Evolutionary conservation across 2,329 filamentous ascomycete genomes (phyloP), one percentile per base, ranked within the genome.

Genomic region (Immersiporthe knoxdaviesiana): DNA sequence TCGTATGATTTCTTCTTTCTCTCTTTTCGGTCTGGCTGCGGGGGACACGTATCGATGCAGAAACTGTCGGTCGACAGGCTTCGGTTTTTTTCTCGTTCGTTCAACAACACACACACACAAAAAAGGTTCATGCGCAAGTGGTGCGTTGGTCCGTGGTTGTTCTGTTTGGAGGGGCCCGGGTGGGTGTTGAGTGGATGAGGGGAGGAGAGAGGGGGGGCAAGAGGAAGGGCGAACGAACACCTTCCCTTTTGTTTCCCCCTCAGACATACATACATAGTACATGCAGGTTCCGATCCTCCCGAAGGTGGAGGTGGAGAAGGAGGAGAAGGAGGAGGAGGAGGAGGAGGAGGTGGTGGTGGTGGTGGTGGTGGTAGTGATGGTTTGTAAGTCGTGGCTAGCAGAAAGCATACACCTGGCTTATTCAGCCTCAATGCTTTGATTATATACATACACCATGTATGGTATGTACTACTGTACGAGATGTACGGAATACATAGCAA

Each of bases 201-300:
- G 18, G 44, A 14, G 41, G 16, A 6, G 21, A 47, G 8, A 8
- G 35, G 8, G 8, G 35, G 35, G 35, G 35, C n/a, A 35, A 8
- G 8, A 35, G 35, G 35, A 8, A 35, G 35, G 35, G 35, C 4
- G 44, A 47, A 47, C 44, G 44, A 47, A 21, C 18, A 18, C 44
- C 21, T 7, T n/a, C 18, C 44, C 21, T 8, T 47, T n/a, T 7
- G 5, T 39, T 12, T 18, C 41, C 41, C 41, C 41, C 44, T 47
- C 44, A n/a, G 44, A 47, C 44, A 47, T 47, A 47, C 44, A 47
- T 47, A 47, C 18, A n/a, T n/a, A 47, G 44, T 47, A 21, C 21
- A 47, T 47, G 44, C 44, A 47, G 44, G 44, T 47, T 47, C 44
- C 44, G 44, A 47, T 47, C 44, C 44, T 47, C 44, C 44, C 44